Evolutionary conservation across 164 flowering plant species (phyloP).

Genomic region (Magnolia sinica): DNA sequence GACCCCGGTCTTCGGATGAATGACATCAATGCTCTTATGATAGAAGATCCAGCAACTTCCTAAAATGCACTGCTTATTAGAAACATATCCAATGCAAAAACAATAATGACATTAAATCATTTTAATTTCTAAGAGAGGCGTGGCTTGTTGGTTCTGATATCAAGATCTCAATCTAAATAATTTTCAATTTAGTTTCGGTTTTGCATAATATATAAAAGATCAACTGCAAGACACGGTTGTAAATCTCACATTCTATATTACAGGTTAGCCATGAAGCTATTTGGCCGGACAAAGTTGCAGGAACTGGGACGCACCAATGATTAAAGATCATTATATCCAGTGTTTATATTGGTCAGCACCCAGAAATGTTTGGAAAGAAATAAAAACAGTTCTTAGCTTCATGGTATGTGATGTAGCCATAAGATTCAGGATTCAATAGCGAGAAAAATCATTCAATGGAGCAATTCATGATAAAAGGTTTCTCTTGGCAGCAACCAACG

Average conservation of each 20-base stretch:
- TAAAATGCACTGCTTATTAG: constrained; percentile 21
- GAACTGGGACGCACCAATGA: too few species aligned
- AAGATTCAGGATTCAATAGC: neutral
- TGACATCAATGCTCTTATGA: constrained; percentile 50
- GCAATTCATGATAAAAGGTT: too few species aligned
- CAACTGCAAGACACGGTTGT: neutral
- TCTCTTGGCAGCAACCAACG: too few species aligned
- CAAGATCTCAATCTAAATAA: neutral
- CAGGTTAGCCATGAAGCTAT: too few species aligned
- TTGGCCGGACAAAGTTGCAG: too few species aligned
- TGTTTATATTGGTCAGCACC: too few species aligned
- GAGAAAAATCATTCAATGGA: too few species aligned
- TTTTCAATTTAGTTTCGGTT: neutral
- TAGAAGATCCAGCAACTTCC: constrained; percentile 71
- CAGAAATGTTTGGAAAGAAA: too few species aligned
- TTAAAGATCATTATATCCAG: too few species aligned
- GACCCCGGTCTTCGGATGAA: constrained; percentile 53
- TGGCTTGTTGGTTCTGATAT: neutral
- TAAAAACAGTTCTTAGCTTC: too few species aligned
- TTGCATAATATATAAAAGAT: too few species aligned
- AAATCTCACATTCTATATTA: too few species aligned
- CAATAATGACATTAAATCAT: neutral
- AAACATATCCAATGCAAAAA: constrained; percentile 1
- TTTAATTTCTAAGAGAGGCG: neutral
- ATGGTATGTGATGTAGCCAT: neutral